These are phyloP conservation scores for Macaranga tanarius DNA, from an alignment of 441 rosid species.

Conservation along the genomic window DNA sequence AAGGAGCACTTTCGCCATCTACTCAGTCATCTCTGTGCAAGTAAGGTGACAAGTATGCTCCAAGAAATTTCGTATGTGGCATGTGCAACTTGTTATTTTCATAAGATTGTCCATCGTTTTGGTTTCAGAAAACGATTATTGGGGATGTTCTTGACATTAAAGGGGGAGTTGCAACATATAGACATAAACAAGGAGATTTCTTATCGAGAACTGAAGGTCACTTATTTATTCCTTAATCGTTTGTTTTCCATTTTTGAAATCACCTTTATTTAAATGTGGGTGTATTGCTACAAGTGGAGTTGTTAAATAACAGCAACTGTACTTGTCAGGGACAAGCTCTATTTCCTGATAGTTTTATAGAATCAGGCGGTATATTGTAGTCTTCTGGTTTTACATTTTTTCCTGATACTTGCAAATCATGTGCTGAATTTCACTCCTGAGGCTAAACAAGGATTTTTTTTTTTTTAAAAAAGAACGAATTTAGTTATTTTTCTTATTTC, in stretches of 20 bases:
- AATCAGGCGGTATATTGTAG: not conserved
- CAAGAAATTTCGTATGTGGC: not conserved
- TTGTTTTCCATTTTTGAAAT: conserved; percentile 3
- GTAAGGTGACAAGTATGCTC: conserved; percentile 45
- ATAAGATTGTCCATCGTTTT: conserved; percentile 3
- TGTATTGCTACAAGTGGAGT: not conserved
- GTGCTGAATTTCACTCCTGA: not conserved
- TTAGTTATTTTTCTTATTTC: not conserved
- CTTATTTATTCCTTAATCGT: conserved; percentile 3
- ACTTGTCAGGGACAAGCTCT: not conserved
- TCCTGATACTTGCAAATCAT: not conserved
- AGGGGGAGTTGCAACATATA: conserved; percentile 28
- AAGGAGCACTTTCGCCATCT: conserved; percentile 74
- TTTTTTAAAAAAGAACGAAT: too few relatives aligned
- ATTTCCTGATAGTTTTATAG: not conserved
- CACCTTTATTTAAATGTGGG: not conserved
- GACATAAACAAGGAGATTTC: conserved; percentile 32
- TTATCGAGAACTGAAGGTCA: conserved; percentile 80
- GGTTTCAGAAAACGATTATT: conserved; percentile 52
- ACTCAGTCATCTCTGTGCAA: conserved; percentile 85
- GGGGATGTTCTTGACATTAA: conserved; percentile 47
- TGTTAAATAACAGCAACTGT: not conserved
- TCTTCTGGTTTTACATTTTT: not conserved
- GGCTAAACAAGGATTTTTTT: not conserved
- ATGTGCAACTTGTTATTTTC: not conserved